A percentile compares a stretch with the other conserved stretches of the same genome.
Conservation (phyloP, 2,329 filamentous ascomycete species). For the Arthrinium phaeospermum region DNA sequence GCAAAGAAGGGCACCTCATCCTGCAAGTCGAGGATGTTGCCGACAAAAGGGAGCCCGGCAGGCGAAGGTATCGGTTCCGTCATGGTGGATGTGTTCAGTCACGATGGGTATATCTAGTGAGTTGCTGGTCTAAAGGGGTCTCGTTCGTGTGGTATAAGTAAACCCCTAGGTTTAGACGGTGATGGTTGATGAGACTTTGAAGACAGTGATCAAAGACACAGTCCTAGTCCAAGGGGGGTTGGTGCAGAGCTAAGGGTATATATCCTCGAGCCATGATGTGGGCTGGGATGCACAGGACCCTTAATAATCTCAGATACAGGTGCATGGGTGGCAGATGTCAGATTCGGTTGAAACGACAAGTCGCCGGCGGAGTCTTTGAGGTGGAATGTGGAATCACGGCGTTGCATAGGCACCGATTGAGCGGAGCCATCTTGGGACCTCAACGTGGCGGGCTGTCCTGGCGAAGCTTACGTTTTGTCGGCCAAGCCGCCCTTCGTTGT, state of each 20-base stretch:
- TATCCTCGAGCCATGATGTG: background rate
- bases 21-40: conserved; percentile 69
- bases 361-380: background rate
- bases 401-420: background rate
- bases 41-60: conserved; percentile 67
- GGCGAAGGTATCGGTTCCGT: conserved; percentile 65
- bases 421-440: background rate
- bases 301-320: background rate
- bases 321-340: background rate
- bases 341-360: conserved; percentile 3
- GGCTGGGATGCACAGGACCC: background rate
- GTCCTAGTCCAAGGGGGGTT: background rate
- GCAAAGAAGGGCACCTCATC: conserved; percentile 61
- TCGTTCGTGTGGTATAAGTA: background rate
- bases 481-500: background rate
- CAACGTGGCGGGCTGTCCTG: conserved; percentile 2
- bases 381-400: background rate
- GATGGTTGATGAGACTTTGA: background rate
- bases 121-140: background rate
- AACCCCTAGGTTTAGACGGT: background rate
- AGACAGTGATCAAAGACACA: background rate
- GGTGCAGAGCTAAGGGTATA: background rate
- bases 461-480: background rate
- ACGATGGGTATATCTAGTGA: background rate
- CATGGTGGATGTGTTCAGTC: conserved; percentile 23